phyloP scores from a whole-genome alignment of 371 early-diverging fungal genomes.

The Mortierella sp. region DNA sequence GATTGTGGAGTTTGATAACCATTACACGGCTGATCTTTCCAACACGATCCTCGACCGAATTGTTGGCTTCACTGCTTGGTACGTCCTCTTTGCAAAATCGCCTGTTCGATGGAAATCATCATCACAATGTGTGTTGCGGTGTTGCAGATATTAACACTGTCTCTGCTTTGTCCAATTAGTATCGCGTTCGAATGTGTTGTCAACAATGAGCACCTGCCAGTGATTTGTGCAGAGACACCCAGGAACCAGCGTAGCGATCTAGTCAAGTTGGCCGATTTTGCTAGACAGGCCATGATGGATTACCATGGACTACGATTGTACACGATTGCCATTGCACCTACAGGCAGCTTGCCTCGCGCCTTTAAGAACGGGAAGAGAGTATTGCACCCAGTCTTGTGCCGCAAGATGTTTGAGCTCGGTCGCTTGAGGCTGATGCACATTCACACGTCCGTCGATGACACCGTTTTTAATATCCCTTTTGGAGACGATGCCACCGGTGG shows the following conservation, averaged over 20 bases:
- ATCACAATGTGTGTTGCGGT: too few species aligned
- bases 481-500: slow-evolving; percentile 57
- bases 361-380: slow-evolving; percentile 76
- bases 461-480: slow-evolving; percentile 62
- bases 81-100: too few species aligned
- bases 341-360: slow-evolving; percentile 73
- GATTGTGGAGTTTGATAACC: slow-evolving; percentile 61
- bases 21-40: slow-evolving; percentile 63
- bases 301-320: slow-evolving; percentile 74
- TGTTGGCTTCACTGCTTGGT: slow-evolving; percentile 72
- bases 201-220: slow-evolving; percentile 76
- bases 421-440: slow-evolving; percentile 60
- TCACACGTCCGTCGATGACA: slow-evolving; percentile 64
- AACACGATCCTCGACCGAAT: slow-evolving; percentile 63
- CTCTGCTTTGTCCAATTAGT: slow-evolving; percentile 47
- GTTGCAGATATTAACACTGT: too few species aligned
- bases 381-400: slow-evolving; percentile 72
- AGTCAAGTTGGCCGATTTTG: slow-evolving; percentile 60
- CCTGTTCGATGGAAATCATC: too few species aligned
- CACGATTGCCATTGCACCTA: slow-evolving; percentile 63
- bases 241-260: slow-evolving; percentile 60
- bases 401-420: slow-evolving; percentile 73
- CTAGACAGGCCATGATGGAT: slow-evolving; percentile 60
- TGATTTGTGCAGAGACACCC: slow-evolving; percentile 73
- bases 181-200: slow-evolving; percentile 71